phyloP scores from a whole-genome alignment of 352 stramenopile species.

The Phytophthora sansomeana region DNA sequence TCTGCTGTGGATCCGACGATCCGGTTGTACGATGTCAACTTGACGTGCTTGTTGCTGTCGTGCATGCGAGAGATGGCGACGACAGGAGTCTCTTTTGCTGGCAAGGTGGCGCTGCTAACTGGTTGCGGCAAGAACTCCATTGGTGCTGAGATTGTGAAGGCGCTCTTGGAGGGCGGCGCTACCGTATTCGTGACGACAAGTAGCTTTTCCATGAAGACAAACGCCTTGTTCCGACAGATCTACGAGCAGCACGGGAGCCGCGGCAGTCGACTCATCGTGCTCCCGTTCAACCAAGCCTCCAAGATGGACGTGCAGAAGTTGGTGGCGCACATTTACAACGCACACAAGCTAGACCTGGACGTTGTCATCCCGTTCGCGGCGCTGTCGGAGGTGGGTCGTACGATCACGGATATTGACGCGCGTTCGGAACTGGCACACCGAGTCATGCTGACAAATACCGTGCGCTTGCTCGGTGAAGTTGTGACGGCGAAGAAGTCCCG shows the following conservation, averaged over 20 bases:
- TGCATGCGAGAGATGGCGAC: conserved; percentile 89
- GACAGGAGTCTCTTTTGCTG: conserved; percentile 79
- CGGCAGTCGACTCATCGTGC: conserved; percentile 76
- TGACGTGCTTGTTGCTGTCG: conserved; percentile 77
- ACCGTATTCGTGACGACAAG: conserved; percentile 89
- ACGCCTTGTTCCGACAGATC: conserved; percentile 73
- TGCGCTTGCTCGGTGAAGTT: conserved; percentile 84
- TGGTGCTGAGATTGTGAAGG: conserved; percentile 83
- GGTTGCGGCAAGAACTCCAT: conserved; percentile 88
- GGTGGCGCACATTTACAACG: conserved; percentile 85
- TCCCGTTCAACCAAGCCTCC: conserved; percentile 90
- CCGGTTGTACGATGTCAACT: conserved; percentile 82
- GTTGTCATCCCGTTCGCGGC: conserved; percentile 90
- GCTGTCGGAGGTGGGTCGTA: conserved; percentile 79
- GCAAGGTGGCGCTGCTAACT: conserved; percentile 89
- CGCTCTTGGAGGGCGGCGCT: conserved; percentile 85
- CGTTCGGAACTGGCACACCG: conserved; percentile 85
- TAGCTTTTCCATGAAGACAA: conserved; percentile 70
- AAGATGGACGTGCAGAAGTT: conserved; percentile 77
- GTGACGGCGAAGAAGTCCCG: conserved; percentile 80
- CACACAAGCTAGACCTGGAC: conserved; percentile 85
- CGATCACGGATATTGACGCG: conserved; percentile 80
- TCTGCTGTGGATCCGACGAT: conserved; percentile 81
- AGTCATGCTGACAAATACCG: conserved; percentile 91
- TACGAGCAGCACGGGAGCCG: conserved; percentile 88